These are phyloP conservation scores for Mangifera indica DNA, from an alignment of 345 rosid genomes.

Conservation along the genomic window DNA sequence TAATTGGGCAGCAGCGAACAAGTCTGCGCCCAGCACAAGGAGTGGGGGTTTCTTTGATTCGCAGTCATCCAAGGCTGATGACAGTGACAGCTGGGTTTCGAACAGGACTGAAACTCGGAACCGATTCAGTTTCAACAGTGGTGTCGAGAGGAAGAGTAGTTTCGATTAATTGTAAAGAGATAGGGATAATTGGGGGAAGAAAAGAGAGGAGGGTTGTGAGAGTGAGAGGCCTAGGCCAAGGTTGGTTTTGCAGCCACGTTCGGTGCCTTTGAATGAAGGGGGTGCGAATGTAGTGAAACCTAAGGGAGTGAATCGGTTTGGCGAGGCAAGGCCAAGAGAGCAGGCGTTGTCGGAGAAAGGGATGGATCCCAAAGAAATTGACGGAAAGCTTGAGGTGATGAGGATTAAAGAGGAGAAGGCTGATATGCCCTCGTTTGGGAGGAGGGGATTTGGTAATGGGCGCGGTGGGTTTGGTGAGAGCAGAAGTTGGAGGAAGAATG, in stretches of 20 bases:
- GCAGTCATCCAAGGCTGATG: constrained; percentile 92
- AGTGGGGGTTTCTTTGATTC: constrained; percentile 56
- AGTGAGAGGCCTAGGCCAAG: constrained; percentile 50
- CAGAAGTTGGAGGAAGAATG: constrained; percentile 62
- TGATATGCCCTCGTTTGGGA: constrained; percentile 36
- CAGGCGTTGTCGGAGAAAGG: constrained; percentile 93
- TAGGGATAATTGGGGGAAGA: constrained; percentile 72
- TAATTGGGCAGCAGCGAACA: constrained; percentile 81
- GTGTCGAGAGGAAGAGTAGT: constrained; percentile 63
- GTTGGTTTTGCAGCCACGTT: constrained; percentile 78
- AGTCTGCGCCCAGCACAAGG: constrained; percentile 23
- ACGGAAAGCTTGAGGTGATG: constrained; percentile 70
- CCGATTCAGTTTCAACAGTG: constrained; percentile 43
- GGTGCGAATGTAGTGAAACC: constrained; percentile 32
- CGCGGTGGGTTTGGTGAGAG: constrained; percentile 32
- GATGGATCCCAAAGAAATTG: constrained; percentile 86
- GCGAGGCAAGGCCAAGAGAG: constrained; percentile 93
- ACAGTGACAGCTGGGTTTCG: constrained; percentile 74
- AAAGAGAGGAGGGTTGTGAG: constrained; percentile 51
- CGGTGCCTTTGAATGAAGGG: constrained; percentile 41
- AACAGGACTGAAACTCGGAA: constrained; percentile 38
- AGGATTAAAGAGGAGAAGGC: constrained; percentile 59
- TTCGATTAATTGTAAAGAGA: constrained; percentile 54
- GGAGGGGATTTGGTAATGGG: constrained; percentile 45
- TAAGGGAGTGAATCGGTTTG: constrained; percentile 76